Base-by-base conservation (phyloP, 2,329 filamentous ascomycete genomes). In the Ophiostoma angusticollis region DNA sequence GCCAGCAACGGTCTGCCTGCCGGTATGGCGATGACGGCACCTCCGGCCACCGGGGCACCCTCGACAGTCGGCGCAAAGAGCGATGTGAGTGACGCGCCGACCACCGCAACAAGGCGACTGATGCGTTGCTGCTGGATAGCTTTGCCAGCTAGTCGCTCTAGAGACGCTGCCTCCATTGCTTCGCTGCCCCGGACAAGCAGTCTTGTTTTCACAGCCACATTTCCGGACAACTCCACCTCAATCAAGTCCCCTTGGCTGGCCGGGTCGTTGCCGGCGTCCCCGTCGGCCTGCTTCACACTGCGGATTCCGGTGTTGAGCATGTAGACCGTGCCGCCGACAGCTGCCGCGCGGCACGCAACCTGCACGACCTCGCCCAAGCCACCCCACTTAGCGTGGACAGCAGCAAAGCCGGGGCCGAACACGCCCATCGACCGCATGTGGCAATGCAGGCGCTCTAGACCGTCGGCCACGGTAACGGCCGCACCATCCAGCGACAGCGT, bases 311-410 rank as follows among this genome's bases (percentile, higher is more conserved):
- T 80, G 31, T 78, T 81, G 13, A 96, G 72, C 56, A 94, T 84
- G 60, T 96, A 96, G 4, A 93, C 74, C 9, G 79, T 84, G 34
- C 91, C 91, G 25, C 89, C 89, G 6, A 98, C 91, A 16, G 89
- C 89, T 45, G 80, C 78, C 28, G 89, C 85, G 49, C 89, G 81
- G 56, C 91, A 96, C 5, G 79, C 84, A 18, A 94, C 86, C 63
- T 98, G 89, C 22, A 83, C 77, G 43, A 96, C 76, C 59, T 98
- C 89, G 23, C 85, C 81, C 33, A 82, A 68, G 21, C 89, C 86
- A 33, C 89, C 89, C 80, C 86, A 98, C 66, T 94, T 95, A 17
- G 87, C 80, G 48, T 93, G 74, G 11, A 98, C 76, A 33, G 85
- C 84, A 37, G 84, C 84, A 55, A 96, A 96, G 9, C 89, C 86